phyloP scores from a whole-genome alignment of 768 basidiomycete species.

The Termitomyces sp. region DNA sequence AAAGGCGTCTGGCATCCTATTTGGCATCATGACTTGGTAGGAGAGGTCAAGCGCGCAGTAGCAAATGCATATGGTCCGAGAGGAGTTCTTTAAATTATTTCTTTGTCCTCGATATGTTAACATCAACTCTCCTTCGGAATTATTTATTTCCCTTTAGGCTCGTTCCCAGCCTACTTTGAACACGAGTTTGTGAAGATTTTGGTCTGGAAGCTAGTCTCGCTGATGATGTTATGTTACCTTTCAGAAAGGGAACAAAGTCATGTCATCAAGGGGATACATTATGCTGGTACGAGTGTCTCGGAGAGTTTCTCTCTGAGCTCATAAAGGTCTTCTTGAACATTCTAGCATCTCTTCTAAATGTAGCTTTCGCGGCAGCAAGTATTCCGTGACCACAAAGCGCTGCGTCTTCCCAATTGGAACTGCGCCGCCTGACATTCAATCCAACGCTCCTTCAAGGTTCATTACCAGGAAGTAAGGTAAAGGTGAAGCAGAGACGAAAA shows the following conservation, averaged over 20 bases:
- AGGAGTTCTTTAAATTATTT: not conserved
- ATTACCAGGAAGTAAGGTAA: no score
- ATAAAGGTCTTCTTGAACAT: no score
- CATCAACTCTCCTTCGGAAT: slow-evolving; percentile 23
- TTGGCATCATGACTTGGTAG: slow-evolving; percentile 45
- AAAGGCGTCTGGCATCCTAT: slow-evolving; percentile 43
- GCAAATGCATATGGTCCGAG: slow-evolving; percentile 12
- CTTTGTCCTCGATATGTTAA: not conserved
- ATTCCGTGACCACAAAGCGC: no score
- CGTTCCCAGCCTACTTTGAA: no score
- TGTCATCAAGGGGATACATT: slow-evolving; percentile 16
- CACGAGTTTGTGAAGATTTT: slow-evolving; percentile 21
- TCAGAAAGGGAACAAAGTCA: slow-evolving; percentile 26
- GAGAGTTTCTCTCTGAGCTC: no score
- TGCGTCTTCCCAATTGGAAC: no score
- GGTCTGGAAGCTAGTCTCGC: slow-evolving; percentile 30
- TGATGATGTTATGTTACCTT: slow-evolving; percentile 9
- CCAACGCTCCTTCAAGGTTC: no score
- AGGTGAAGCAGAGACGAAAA: no score
- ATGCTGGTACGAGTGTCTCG: no score
- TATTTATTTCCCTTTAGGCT: slow-evolving; percentile 25
- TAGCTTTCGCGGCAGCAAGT: no score
- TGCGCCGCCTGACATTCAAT: no score
- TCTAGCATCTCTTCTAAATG: no score
- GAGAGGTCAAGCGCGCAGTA: slow-evolving; percentile 35